phyloP scores from a whole-genome alignment of 345 rosid species.

The Euphorbia peplus region DNA sequence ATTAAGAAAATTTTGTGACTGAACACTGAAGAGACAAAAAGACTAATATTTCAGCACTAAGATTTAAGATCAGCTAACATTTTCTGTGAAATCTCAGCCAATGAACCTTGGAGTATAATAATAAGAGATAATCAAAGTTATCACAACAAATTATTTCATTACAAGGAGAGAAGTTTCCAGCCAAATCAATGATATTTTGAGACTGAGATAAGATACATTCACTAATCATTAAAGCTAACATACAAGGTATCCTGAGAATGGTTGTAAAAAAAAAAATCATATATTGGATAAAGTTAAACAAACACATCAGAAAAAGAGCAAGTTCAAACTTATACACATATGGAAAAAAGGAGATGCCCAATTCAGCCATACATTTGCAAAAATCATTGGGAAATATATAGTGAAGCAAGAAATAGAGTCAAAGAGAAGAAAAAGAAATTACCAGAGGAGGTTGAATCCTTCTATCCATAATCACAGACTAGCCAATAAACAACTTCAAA shows the following conservation, averaged over 20 bases:
- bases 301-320: neutral
- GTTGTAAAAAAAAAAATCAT: neutral
- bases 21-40: neutral
- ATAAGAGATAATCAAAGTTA: neutral
- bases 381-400: conserved; percentile 2
- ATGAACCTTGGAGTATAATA: neutral
- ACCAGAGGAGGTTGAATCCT: conserved; percentile 76
- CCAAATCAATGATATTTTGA: neutral
- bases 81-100: neutral
- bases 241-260: neutral
- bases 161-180: neutral
- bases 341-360: neutral
- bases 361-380: conserved; percentile 5
- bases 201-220: neutral
- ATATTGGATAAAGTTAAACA: neutral
- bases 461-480: conserved; percentile 48
- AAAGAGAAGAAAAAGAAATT: conserved; percentile 22
- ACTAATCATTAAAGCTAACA: neutral
- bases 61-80: neutral
- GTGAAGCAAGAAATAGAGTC: conserved; percentile 3
- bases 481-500: conserved; percentile 26
- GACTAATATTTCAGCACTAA: neutral
- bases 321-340: neutral
- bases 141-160: neutral
- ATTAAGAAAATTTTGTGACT: neutral